phyloP scores from a whole-genome alignment of 306 rosid species.

The Glycine soja region DNA sequence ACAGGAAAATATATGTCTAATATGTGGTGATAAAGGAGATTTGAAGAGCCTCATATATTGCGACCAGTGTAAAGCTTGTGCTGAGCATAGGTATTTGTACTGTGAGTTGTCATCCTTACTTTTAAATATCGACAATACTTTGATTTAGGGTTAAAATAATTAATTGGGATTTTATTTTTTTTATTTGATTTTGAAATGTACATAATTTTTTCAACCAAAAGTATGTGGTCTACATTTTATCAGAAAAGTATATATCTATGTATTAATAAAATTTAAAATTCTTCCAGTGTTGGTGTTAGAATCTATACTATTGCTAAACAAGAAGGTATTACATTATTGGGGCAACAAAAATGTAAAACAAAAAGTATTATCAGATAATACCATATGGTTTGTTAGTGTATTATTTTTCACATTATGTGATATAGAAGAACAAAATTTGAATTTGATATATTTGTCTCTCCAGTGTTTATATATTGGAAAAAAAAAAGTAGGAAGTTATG shows the following conservation, averaged over 20 bases:
- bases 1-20: slow-evolving; percentile 40
- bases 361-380: not conserved
- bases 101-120: not conserved
- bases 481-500: not conserved
- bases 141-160: slow-evolving; percentile 23
- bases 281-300: not conserved
- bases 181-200: slow-evolving; percentile 10
- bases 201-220: not conserved
- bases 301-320: not conserved
- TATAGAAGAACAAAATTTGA: not conserved
- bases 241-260: not conserved
- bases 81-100: slow-evolving; percentile 40
- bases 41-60: slow-evolving; percentile 39
- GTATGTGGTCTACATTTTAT: too few relatives aligned
- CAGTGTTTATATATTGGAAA: not conserved
- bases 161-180: slow-evolving; percentile 8
- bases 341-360: not conserved
- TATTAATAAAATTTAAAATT: not conserved
- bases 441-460: not conserved
- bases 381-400: not conserved
- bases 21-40: slow-evolving; percentile 50
- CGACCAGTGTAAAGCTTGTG: slow-evolving; percentile 41
- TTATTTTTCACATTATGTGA: not conserved
- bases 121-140: not conserved
- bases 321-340: not conserved